phyloP scores from a whole-genome alignment of 257 asterid species.

The Scutellaria barbata region DNA sequence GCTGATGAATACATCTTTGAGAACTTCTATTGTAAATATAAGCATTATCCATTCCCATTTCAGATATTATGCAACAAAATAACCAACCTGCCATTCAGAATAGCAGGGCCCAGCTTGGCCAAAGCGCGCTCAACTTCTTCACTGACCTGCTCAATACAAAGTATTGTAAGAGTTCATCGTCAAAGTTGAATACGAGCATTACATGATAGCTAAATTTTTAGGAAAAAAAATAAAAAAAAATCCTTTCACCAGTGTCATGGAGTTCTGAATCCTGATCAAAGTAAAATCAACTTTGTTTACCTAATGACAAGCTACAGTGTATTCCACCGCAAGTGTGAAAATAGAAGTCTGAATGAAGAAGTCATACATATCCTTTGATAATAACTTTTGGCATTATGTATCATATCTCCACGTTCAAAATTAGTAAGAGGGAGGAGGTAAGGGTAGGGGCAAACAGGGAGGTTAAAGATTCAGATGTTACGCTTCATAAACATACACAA shows the following conservation, averaged over 20 bases:
- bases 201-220: not conserved
- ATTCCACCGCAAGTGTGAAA: not conserved
- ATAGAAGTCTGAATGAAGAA: not conserved
- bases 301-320: not conserved
- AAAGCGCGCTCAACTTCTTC: slow-evolving; percentile 98
- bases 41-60: not conserved
- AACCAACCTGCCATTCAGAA: slow-evolving; percentile 74
- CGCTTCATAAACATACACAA: slow-evolving; percentile 9
- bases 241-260: not conserved
- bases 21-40: slow-evolving; percentile 3
- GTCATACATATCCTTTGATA: not conserved
- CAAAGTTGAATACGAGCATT: slow-evolving; percentile 3
- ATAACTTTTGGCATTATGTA: not conserved
- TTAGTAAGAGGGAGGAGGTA: not conserved
- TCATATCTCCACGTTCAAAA: slow-evolving; percentile 6
- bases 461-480: not conserved
- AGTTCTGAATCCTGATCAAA: slow-evolving; percentile 16
- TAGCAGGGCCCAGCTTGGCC: slow-evolving; percentile 93
- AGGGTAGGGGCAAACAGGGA: not conserved
- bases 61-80: slow-evolving; percentile 11
- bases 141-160: slow-evolving; percentile 73
- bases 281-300: not conserved
- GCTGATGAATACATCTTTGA: slow-evolving; percentile 15
- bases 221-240: not conserved
- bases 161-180: not conserved